A percentile compares a stretch with the other conserved stretches of the same genome.
Evolutionary conservation across 768 basidiomycete genomes (phyloP).

Genomic region (Hygrocybe punicea): DNA sequence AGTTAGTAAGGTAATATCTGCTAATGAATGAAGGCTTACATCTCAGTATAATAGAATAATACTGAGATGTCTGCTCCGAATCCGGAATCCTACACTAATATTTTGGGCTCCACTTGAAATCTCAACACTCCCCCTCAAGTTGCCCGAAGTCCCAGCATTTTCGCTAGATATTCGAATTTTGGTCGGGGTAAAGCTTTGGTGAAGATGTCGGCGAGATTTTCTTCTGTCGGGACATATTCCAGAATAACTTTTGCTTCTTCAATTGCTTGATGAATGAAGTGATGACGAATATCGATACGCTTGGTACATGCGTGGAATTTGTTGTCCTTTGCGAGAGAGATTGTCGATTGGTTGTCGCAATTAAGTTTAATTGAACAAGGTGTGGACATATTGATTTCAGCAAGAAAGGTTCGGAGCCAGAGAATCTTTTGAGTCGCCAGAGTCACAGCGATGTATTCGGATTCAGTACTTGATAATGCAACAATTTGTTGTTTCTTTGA

Average conservation of each 20-base stretch:
- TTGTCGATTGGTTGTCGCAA: not conserved
- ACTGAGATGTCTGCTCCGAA: too few relatives aligned
- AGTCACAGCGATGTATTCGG: too few relatives aligned
- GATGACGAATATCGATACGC: constrained; percentile 8
- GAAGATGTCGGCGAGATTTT: not conserved
- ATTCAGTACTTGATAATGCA: too few relatives aligned
- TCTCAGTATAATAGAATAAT: too few relatives aligned
- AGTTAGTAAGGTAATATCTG: too few relatives aligned
- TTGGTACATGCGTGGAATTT: constrained; percentile 5
- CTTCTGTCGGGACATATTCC: not conserved
- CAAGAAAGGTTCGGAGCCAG: too few relatives aligned
- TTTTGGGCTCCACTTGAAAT: too few relatives aligned
- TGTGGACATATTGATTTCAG: too few relatives aligned
- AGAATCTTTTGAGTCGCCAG: too few relatives aligned
- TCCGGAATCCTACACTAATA: too few relatives aligned
- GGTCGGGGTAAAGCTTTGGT: not conserved
- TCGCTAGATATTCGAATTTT: not conserved
- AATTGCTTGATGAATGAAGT: constrained; percentile 6
- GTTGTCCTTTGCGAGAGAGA: constrained; percentile 5
- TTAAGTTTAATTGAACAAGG: not conserved
- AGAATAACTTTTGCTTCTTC: not conserved
- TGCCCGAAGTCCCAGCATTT: not conserved
- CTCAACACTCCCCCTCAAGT: constrained; percentile 8
- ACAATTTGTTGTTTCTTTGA: too few relatives aligned
- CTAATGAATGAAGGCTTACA: too few relatives aligned